Evolutionary conservation across 2,329 filamentous ascomycete genomes (phyloP), one percentile per base, ranked within the genome.

Genomic region (Hypoxylon sp.): DNA sequence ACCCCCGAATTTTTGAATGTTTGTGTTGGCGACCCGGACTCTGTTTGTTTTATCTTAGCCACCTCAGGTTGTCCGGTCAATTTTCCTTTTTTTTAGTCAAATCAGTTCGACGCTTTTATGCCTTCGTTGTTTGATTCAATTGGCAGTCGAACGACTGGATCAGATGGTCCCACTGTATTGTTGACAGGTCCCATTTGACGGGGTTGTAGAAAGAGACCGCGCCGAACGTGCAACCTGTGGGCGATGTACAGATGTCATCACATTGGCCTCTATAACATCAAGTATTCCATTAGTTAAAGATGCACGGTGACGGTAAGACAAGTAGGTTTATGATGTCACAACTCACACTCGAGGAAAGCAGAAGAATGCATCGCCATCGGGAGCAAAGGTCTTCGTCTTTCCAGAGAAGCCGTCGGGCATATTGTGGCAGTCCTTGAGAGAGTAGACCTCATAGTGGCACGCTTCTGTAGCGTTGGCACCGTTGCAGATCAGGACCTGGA

Each of bases 211-310:
- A 85, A 70, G 80, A 79, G 51, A 87, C 77, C 6, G 78, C 71
- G 34, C 84, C 85, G 63, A 84, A 79, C 0, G 84, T 86, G 76
- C 85, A 87, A 34, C 84, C 85, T 46, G 81, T 82, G 2, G 83
- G 83, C 48, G 83, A 85, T 3, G 55, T 81, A 79, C 84, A 87
- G 64, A 81, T 76, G 21, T 74, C 76, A 32, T 75, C 76, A 72
- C 85, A 87, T 23, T 73, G 59, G 56, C 72, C 70, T 6, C 79
- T 73, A 63, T 79, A 47, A 30, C 5, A 43, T 4, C 23, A 23
- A 47, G n/a, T 23, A 1, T 2, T 32, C 16, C 19, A 43, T 68
- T 57, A 65, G 65, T 45, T 41, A 16, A n/a, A 25, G 9, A n/a
- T 57, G 21, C 30, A 25, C 30, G 9, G 9, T 27, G 19, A 25